These are phyloP conservation scores for Schoenoplectus triqueter DNA, from an alignment of 202 grass and related monocot species.

Conservation along the genomic window DNA sequence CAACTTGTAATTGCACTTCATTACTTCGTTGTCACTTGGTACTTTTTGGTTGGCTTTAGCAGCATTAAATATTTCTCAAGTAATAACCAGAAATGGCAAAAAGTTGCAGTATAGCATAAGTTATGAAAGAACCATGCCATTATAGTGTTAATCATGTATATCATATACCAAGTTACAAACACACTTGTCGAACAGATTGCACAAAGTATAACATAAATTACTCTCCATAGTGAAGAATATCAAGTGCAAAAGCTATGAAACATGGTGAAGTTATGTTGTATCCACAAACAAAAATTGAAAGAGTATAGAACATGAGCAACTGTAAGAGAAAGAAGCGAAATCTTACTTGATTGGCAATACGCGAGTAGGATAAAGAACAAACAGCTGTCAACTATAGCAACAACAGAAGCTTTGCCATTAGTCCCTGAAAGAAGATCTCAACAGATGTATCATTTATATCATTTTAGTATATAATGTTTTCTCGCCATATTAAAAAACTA, in stretches of 20 bases:
- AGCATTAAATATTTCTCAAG: background rate
- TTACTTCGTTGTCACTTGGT: background rate
- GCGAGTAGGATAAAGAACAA: background rate
- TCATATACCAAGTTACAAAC: background rate
- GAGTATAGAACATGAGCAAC: background rate
- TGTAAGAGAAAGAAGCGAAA: background rate
- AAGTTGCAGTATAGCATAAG: background rate
- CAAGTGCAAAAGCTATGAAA: background rate
- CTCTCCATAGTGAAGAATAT: background rate
- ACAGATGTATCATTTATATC: background rate
- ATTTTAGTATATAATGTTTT: constrained; percentile 10
- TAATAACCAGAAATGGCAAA: background rate
- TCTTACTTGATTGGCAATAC: constrained; percentile 26
- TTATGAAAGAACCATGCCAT: background rate
- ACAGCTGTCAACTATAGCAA: background rate
- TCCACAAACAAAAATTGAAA: background rate
- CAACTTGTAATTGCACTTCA: too few relatives aligned
- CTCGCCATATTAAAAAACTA: constrained; percentile 10
- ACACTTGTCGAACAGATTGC: background rate
- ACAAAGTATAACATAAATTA: constrained; percentile 4
- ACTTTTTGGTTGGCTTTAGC: background rate
- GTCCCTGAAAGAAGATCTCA: background rate
- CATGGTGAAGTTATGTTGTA: background rate
- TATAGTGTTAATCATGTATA: background rate
- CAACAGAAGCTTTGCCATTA: constrained; percentile 8